Conservation (phyloP, 768 basidiomycete species). For the Pholiota microspora region DNA sequence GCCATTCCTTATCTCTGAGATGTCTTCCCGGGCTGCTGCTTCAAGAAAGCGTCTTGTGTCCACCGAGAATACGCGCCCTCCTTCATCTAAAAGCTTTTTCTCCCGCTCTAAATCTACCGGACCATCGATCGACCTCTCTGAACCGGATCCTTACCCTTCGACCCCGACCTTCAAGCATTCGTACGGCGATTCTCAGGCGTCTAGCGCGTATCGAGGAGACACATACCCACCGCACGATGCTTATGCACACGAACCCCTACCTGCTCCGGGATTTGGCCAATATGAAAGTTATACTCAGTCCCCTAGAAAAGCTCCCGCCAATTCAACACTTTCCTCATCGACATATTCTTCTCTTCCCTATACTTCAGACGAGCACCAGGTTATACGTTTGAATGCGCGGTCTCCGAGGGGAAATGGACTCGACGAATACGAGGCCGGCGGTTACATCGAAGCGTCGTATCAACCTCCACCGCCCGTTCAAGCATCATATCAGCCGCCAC, state of each 20-base stretch:
- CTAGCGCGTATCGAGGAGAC: neutral
- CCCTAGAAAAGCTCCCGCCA: neutral
- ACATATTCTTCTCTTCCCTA: conserved; percentile 12
- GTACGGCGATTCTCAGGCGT: neutral
- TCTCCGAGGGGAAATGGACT: neutral
- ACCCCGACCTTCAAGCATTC: neutral
- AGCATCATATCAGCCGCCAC: conserved; percentile 14
- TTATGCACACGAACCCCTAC: neutral
- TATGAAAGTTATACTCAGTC: neutral
- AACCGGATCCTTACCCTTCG: neutral
- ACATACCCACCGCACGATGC: neutral
- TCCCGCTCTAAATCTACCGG: conserved; percentile 15
- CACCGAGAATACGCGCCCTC: conserved; percentile 14
- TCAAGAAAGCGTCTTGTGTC: conserved; percentile 22
- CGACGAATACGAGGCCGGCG: neutral
- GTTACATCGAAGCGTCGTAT: conserved; percentile 26
- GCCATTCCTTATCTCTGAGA: conserved; percentile 13
- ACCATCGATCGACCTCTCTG: conserved; percentile 1
- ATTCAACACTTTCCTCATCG: neutral
- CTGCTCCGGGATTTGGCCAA: neutral
- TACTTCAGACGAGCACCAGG: conserved; percentile 6
- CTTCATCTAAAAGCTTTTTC: conserved; percentile 21
- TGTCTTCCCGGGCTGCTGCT: conserved; percentile 29
- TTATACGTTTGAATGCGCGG: conserved; percentile 3
- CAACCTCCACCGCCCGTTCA: conserved; percentile 26